phyloP scores from a whole-genome alignment of 345 rosid genomes.

The Turnera subulata region DNA sequence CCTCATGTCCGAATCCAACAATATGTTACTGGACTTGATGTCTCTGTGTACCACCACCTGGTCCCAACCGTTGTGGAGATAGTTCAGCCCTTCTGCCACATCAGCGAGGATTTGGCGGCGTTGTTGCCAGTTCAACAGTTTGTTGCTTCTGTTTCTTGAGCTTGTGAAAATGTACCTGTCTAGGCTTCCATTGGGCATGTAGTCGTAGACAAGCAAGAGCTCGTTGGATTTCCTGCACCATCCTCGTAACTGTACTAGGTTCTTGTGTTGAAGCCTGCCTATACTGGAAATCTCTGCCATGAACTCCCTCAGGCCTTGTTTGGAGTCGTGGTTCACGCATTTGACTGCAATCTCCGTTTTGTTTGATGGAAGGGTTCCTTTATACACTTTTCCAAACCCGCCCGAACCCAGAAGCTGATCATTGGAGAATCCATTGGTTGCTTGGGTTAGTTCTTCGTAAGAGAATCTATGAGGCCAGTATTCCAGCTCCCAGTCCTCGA shows the following conservation, averaged over 20 bases:
- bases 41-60: slow-evolving; percentile 84
- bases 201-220: slow-evolving; percentile 77
- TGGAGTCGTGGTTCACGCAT: slow-evolving; percentile 81
- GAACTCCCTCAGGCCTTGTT: slow-evolving; percentile 85
- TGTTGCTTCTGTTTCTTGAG: slow-evolving; percentile 23
- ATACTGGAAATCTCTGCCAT: slow-evolving; percentile 94
- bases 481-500: slow-evolving; percentile 88
- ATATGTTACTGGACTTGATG: slow-evolving; percentile 75
- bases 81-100: slow-evolving; percentile 76
- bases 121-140: slow-evolving; percentile 51
- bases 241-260: slow-evolving; percentile 74
- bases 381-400: slow-evolving; percentile 79
- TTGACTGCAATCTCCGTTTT: slow-evolving; percentile 62
- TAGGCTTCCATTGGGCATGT: slow-evolving; percentile 83
- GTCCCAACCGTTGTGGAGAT: slow-evolving; percentile 91
- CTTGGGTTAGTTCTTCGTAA: slow-evolving; percentile 61
- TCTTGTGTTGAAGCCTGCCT: slow-evolving; percentile 86
- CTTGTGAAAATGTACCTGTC: slow-evolving; percentile 66
- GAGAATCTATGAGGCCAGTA: slow-evolving; percentile 90
- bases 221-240: slow-evolving; percentile 80
- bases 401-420: slow-evolving; percentile 70
- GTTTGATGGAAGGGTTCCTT: slow-evolving; percentile 47
- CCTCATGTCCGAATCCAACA: slow-evolving; percentile 74
- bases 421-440: slow-evolving; percentile 57
- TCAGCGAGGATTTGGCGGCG: slow-evolving; percentile 61